Evolutionary conservation across 768 basidiomycete genomes (phyloP).

Genomic region (Piloderma croceum): DNA sequence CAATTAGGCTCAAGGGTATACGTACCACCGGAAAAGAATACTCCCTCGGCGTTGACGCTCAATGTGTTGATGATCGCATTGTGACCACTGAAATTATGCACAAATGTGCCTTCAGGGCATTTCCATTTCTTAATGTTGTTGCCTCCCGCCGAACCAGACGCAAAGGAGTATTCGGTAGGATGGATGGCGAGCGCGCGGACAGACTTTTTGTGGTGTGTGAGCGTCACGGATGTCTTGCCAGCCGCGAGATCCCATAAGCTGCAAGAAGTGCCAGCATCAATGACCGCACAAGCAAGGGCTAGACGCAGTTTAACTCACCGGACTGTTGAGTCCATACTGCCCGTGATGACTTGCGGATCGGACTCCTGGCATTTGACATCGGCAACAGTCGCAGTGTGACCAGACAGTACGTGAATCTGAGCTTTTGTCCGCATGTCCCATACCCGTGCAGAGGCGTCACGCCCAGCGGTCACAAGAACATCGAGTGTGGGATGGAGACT

Average conservation of each 20-base stretch:
- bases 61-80: slow-evolving; percentile 97
- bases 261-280: slow-evolving; percentile 6
- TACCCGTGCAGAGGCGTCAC: slow-evolving; percentile 94
- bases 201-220: slow-evolving; percentile 99
- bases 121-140: slow-evolving; percentile 99
- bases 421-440: slow-evolving; percentile 99
- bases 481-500: slow-evolving; percentile 94
- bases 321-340: slow-evolving; percentile 96
- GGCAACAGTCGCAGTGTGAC: slow-evolving; percentile 93
- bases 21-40: slow-evolving; percentile 93
- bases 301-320: slow-evolving; percentile 44
- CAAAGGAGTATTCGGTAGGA: slow-evolving; percentile 95
- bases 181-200: slow-evolving; percentile 92
- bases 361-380: slow-evolving; percentile 96
- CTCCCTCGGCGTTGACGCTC: slow-evolving; percentile 90
- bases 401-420: slow-evolving; percentile 87
- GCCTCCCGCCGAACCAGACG: slow-evolving; percentile 92
- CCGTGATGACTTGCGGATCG: slow-evolving; percentile 97
- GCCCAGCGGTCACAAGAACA: slow-evolving; percentile 88
- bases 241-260: slow-evolving; percentile 98
- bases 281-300: background rate
- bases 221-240: slow-evolving; percentile 91
- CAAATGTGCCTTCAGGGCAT: slow-evolving; percentile 92
- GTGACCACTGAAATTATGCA: slow-evolving; percentile 94
- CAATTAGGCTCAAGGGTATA: slow-evolving; percentile 9